A percentile compares a stretch with the other conserved stretches of the same genome.
phyloP scores from a whole-genome alignment of 306 rosid genomes.

The barrel medic (Medicago truncatula) region MtrunA17r5.0-ANR NC_053042.1:54741001-54741500 shows the following conservation, averaged over 20 bases:
- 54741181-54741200: too few species aligned
- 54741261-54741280: too few species aligned
- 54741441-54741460: slow-evolving; percentile 49
- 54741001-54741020: slow-evolving; percentile 35
- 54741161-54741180: too few species aligned
- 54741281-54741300: too few species aligned
- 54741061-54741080: slow-evolving; percentile 58
- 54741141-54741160: not conserved
- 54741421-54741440: slow-evolving; percentile 65
- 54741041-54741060: slow-evolving; percentile 49
- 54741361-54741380: slow-evolving; percentile 57
- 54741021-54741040: slow-evolving; percentile 53
- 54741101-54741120: slow-evolving; percentile 54
- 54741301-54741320: too few species aligned
- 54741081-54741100: slow-evolving; percentile 55
- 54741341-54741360: slow-evolving; percentile 52
- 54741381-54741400: slow-evolving; percentile 66
- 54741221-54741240: too few species aligned
- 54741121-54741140: not conserved
- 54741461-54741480: slow-evolving; percentile 46
- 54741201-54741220: too few species aligned
- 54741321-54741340: too few species aligned
- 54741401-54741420: slow-evolving; percentile 59
- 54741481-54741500: slow-evolving; percentile 51
- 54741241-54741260: too few species aligned